Evolutionary conservation across 805 yeast species (phyloP).

Genomic region (Metschnikowia sp.): DNA sequence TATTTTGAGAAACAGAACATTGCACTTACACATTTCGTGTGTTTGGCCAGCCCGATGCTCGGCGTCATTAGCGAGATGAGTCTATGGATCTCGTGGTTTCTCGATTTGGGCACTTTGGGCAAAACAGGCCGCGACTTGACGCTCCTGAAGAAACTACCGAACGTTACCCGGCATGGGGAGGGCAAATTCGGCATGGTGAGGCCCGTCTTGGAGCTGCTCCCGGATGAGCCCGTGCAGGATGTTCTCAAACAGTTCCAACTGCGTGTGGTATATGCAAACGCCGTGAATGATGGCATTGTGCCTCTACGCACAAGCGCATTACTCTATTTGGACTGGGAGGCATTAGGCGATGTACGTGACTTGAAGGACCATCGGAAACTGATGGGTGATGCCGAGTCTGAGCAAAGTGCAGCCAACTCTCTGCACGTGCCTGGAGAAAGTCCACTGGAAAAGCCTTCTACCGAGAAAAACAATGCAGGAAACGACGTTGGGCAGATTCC

Average conservation of each 20-base stretch:
- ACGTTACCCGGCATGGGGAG: conserved; percentile 5
- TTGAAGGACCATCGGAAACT: conserved; percentile 16
- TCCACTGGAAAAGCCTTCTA: background rate
- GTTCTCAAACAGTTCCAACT: conserved; percentile 29
- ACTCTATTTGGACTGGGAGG: conserved; percentile 41
- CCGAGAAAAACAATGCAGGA: conserved; percentile 4
- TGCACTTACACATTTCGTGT: conserved; percentile 32
- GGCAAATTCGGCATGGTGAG: conserved; percentile 9
- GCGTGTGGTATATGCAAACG: conserved; percentile 42
- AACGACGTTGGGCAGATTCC: conserved; percentile 33
- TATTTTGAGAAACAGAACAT: conserved; percentile 28
- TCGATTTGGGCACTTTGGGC: conserved; percentile 44
- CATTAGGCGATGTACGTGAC: conserved; percentile 37
- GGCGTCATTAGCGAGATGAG: conserved; percentile 43
- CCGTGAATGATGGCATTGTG: conserved; percentile 45
- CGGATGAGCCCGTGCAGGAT: conserved; percentile 36
- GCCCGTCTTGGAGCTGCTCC: conserved; percentile 39
- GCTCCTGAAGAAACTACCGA: conserved; percentile 32
- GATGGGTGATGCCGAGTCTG: background rate
- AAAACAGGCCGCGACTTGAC: conserved; percentile 45
- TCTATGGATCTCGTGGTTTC: conserved; percentile 36
- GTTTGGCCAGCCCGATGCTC: conserved; percentile 41
- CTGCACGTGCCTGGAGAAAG: background rate
- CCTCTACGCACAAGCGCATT: conserved; percentile 43
- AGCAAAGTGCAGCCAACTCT: background rate